Evolutionary conservation across 495 filamentous ascomycete genomes (phyloP), one percentile per base, ranked within the genome.

Genomic region (Aspergillus incahuasiensis): DNA sequence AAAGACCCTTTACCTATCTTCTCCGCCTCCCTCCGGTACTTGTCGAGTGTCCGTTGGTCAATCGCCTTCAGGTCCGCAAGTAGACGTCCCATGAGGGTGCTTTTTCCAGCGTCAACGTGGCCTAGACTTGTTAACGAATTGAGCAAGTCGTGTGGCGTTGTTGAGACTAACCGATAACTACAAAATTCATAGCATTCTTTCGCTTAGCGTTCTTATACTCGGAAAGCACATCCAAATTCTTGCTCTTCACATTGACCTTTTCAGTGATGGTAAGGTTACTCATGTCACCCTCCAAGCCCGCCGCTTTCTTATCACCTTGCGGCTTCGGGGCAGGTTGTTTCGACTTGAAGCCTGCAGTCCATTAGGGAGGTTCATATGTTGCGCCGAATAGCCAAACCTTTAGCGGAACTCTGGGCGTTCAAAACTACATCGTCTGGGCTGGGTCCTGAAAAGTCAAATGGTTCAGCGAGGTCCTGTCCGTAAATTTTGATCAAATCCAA

Each of bases 41-140:
- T 91, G 43, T 95, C 89, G 51, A 98, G 78, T 9, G 91, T 92
- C 35, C 91, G 78, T 63, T 94, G 83, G 58, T 96, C 87, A 6
- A 97, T 83, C 1, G 92, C 90, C 24, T 89, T 86, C 35, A 95
- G 80, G 64, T 97, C 95, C 28, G 89, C 87, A 16, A 98, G 77
- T n/a, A 98, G 73, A 15, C 94, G 83, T 9, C 94, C 94, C 95
- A 97, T 97, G 16, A 98, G 77, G 15, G 94, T 98, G 71, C 91
- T 96, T 72, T 98, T 98, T 25, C 94, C 94, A 41, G 92, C 91
- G 71, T 98, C 94, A 43, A 98, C 94, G 71, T 98, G 94, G 34
- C 94, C 91, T 92, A 9, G 5, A 25, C 20, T 42, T 24, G 28
- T 70, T 47, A 73, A 59, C 34, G 8, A 38, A 21, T 5, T 25